These are phyloP conservation scores for Harrya chromipes DNA, from an alignment of 768 basidiomycete genomes.

Conservation along the genomic window DNA sequence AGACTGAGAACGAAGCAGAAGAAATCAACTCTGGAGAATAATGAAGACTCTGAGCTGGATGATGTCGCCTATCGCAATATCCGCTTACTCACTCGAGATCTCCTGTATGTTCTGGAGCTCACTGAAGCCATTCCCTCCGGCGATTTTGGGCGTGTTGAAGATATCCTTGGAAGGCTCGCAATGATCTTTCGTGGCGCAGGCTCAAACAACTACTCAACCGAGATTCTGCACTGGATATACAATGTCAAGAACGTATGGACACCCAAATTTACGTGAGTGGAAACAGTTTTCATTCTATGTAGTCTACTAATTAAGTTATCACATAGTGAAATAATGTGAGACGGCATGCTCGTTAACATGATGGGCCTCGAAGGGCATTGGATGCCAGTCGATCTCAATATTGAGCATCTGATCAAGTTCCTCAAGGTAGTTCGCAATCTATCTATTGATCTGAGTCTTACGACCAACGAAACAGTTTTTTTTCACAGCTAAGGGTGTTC, in stretches of 20 bases:
- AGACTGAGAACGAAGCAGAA: too few relatives aligned
- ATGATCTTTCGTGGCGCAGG: conserved; percentile 19
- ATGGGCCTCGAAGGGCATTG: conserved; percentile 32
- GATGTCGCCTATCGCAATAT: conserved; percentile 28
- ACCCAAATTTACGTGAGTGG: conserved; percentile 25
- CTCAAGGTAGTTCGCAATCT: conserved; percentile 36
- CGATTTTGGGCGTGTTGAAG: conserved; percentile 34
- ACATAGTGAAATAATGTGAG: conserved; percentile 33
- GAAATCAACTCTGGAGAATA: too few relatives aligned
- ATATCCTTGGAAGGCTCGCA: conserved; percentile 15
- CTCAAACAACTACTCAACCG: conserved; percentile 17
- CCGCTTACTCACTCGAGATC: conserved; percentile 25
- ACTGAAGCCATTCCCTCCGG: conserved; percentile 9
- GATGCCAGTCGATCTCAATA: conserved; percentile 37
- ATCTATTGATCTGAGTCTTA: too few relatives aligned
- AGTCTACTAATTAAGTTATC: too few relatives aligned
- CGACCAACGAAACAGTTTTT: too few relatives aligned
- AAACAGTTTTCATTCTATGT: not conserved
- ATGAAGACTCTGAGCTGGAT: too few relatives aligned
- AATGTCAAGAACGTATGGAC: conserved; percentile 34
- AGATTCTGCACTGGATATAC: conserved; percentile 19
- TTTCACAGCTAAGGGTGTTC: too few relatives aligned
- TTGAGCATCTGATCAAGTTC: conserved; percentile 36
- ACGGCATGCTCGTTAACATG: conserved; percentile 35
- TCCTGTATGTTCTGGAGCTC: conserved; percentile 32